Base-by-base conservation (phyloP, 176 grass and related monocot genomes). In the Aegilops speltoides region DNA sequence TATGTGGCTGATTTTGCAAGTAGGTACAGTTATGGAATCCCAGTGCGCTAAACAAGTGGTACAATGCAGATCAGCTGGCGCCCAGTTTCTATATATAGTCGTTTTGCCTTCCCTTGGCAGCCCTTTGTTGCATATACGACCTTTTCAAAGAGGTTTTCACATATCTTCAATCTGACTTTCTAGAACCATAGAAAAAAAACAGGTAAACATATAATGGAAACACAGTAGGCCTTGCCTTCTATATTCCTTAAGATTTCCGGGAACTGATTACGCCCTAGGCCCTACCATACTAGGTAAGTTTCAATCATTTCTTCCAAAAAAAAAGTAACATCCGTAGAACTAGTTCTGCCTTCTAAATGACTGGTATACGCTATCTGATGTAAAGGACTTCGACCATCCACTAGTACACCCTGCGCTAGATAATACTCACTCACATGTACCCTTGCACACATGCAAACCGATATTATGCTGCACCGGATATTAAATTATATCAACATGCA, bases 151-250 rank as follows among this genome's bases (percentile, higher is more conserved):
- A 4, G 43, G 4, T 77, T 54, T 23, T 24, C 38, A 63, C 40
- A 77, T 8, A 37, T 82, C 52, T 52, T 23, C 31, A 45, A 77
- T 17, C 22, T 77, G 38, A 81, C 26, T 76, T 88, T 69, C 25
- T 40, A 77, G 45, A 76, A 54, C 60, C 4, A 71, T 7, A 46
- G 12, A 61, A 12, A 83, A 10, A 13, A 74, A 67, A 67, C 19
- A 13, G 46, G 20, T 43, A 85, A 81, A 34, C 64, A 88, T 36
- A 73, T 40, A 64, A 79, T 61, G 64, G 22, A 19, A 32, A 19
- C 17, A 13, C 40, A 33, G 46, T 80, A 57, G 56, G 12, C 26
- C 43, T 75, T 78, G 10, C 57, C 63, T 66, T 83, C 14, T 43
- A 64, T 68, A 78, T 68, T 68, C 73, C 5, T 79, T 40, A 13